Evolutionary conservation across 2,329 filamentous ascomycete species (phyloP).

Genomic region (Cladosporium phlei): DNA sequence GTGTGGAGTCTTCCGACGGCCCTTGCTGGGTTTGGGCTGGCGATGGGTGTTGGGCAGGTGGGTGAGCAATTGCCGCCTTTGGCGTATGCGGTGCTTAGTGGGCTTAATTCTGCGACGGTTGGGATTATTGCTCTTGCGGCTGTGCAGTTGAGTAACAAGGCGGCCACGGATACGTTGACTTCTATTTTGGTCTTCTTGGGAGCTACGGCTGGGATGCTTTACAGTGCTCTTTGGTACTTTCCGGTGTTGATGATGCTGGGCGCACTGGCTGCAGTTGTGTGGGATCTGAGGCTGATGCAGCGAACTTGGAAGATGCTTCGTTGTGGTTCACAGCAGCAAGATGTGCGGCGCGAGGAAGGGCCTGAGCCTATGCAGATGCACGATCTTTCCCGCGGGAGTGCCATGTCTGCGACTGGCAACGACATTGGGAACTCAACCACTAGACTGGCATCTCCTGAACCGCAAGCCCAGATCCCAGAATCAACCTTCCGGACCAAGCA

Average conservation of each 20-base stretch:
- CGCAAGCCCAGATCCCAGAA: neutral
- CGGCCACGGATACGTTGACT: conserved; percentile 61
- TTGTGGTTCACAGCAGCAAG: neutral
- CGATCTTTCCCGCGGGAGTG: neutral
- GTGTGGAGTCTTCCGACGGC: conserved; percentile 67
- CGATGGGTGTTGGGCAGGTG: conserved; percentile 60
- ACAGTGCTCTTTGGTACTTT: conserved; percentile 72
- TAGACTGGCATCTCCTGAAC: neutral
- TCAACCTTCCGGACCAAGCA: neutral
- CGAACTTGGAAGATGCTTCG: conserved; percentile 1
- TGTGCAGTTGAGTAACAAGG: conserved; percentile 58
- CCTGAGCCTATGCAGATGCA: neutral
- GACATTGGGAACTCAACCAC: too few species aligned
- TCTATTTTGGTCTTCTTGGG: conserved; percentile 60
- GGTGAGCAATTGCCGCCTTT: conserved; percentile 53
- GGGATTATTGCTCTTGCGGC: conserved; percentile 68
- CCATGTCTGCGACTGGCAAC: conserved; percentile 45
- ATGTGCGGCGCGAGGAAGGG: neutral
- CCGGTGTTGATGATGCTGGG: conserved; percentile 57
- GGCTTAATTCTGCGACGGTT: conserved; percentile 67
- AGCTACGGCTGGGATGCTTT: conserved; percentile 61
- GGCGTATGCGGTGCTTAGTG: conserved; percentile 66
- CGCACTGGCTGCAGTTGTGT: conserved; percentile 50
- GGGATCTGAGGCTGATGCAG: conserved; percentile 43
- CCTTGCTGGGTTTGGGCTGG: conserved; percentile 63